Evolutionary conservation across 2,329 filamentous ascomycete genomes (phyloP), one percentile per base, ranked within the genome.

Genomic region (Arthrinium phaeospermum): DNA sequence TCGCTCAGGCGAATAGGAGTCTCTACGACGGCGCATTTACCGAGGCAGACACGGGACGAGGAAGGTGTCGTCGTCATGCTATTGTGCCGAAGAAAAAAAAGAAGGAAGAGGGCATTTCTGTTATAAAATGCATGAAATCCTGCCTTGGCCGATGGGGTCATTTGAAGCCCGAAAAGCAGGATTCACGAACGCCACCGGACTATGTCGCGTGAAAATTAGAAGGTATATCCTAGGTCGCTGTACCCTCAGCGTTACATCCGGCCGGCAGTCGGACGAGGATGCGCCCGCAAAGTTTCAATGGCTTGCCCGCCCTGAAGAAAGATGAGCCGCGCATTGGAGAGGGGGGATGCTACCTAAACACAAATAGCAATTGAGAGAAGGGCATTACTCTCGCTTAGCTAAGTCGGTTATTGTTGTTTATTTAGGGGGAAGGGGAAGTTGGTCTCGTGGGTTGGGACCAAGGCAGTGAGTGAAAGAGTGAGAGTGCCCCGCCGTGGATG

Each of bases 211-310:
- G 34, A 30, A 41, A 37, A 64, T 64, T 64, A 37, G 57, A 41
- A 64, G 57, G 57, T 24, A 30, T 41, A 64, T 41, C 57, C 57
- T 22, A 64, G 57, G 57, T 64, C 34, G 34, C 34, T 64, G 57
- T 22, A 64, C 34, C 57, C 57, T 64, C 57, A 64, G 34, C 57
- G 57, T 64, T 41, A 41, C 57, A 64, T 64, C 57, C 57, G 57
- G 57, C 30, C 57, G 57, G 57, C 19, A 64, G 57, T 64, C 57
- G 57, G 57, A 41, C 53, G 53, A 61, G 53, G 30, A 61, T 41
- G 57, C 57, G 57, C 57, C 57, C 57, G 34, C 34, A 64, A 64
- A 37, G 57, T 64, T 41, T n/a, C 57, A n/a, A 64, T 64, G 46
- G 19, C 46, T 19, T 49, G 57, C 51, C 51, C 30, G 34, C 22